Base-by-base conservation (phyloP, 768 basidiomycete species). In the Daedaleopsis sinensis region DNA sequence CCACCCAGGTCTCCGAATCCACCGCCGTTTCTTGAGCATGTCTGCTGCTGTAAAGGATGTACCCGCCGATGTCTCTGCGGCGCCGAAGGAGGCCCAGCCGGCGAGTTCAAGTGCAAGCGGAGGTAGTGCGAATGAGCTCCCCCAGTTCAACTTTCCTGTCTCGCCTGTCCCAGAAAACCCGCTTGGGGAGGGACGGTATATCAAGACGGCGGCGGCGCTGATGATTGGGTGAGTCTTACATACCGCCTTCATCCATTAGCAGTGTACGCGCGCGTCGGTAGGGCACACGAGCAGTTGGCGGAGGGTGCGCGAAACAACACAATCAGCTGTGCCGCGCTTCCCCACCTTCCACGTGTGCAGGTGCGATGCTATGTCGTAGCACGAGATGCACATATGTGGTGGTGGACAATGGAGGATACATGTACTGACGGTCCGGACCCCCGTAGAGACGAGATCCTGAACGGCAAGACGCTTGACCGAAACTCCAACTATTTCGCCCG, bases 401-500 rank as follows among this genome's bases (percentile, higher is more conserved):
- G n/a, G n/a, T n/a, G n/a, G 50, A 51, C 6, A 15, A 6, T 4
- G 24, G 6, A 27, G 35, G 15, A 0, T 4, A 32, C 19, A 11
- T n/a, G 39, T 21, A 47, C 38, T 38, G 55, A 46, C 21, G 32
- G 10, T 32, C 4, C 7, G 27, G 21, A 7, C 15, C n/a, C 23
- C 44, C 44, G 44, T 2, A 94, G 93, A 10, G 93, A 96, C 73
- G 94, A 96, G 69, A 94, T 96, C 38, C 76, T 98, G 55, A 96
- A 96, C 64, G 95, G 94, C 47, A 94, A 94, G 81, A 94, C 92
- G 0, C 83, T 85, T 51, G 93, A 94, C 73, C 78, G 84, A 15
- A 94, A 94, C 76, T 91, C 90, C 1, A 85, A 94, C 72, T 91
- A 86, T 75, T 92, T 96, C 69, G 93, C 94, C 3, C 87, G 87